Evolutionary conservation across 306 rosid genomes (phyloP).

Genomic region (Carpinus viminea): DNA sequence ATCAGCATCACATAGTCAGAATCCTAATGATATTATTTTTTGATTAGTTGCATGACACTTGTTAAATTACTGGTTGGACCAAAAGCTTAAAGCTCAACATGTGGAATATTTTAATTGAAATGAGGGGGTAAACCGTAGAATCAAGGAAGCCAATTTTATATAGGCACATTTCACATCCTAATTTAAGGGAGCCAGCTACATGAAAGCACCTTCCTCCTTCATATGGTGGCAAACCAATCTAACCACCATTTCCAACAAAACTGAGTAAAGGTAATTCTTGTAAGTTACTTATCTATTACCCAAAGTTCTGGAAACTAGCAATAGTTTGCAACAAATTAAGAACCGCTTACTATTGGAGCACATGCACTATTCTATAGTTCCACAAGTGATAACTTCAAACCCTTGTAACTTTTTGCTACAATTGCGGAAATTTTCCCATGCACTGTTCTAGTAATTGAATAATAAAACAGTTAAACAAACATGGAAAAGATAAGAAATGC

Average conservation of each 20-base stretch:
- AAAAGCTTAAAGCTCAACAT: too few species aligned
- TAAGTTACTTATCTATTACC: too few species aligned
- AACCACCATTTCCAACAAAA: background rate
- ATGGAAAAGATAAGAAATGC: background rate
- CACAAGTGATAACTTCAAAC: too few species aligned
- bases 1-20: constrained; percentile 5
- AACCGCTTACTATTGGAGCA: background rate
- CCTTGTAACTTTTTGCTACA: background rate
- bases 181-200: background rate
- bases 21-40: background rate
- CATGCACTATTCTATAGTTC: background rate
- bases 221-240: background rate
- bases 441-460: background rate
- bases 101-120: too few species aligned
- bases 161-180: background rate
- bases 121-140: too few species aligned
- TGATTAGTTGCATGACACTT: too few species aligned
- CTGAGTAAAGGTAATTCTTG: too few species aligned
- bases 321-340: too few species aligned
- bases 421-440: background rate
- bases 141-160: background rate
- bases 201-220: background rate
- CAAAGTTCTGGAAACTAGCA: too few species aligned
- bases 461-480: background rate
- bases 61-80: too few species aligned